Evolutionary conservation across 148 eudicot genomes (phyloP).

Genomic region (Linanthus parryae): DNA sequence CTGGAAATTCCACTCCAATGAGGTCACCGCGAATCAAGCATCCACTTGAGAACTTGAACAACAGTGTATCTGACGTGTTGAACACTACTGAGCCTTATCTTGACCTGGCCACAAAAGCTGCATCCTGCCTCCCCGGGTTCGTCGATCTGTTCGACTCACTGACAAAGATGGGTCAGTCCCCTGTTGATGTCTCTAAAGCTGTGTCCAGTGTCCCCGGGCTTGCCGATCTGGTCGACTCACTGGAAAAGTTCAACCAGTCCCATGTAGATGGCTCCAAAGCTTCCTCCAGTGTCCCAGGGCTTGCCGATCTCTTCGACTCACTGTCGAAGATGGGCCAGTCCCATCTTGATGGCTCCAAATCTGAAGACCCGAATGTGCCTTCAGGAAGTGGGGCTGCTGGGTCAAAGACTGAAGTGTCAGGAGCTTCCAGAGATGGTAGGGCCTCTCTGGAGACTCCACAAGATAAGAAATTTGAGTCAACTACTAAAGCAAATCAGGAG

Average conservation of each 20-base stretch:
- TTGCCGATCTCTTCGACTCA: conserved; percentile 38
- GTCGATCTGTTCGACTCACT: conserved; percentile 37
- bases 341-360: conserved; percentile 5
- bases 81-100: conserved; percentile 38
- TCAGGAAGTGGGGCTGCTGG: neutral
- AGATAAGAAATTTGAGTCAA: too few species aligned
- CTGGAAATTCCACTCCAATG: conserved; percentile 40
- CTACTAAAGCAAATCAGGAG: conserved; percentile 4
- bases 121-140: conserved; percentile 35
- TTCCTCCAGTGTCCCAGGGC: conserved; percentile 32
- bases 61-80: conserved; percentile 30
- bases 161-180: conserved; percentile 28
- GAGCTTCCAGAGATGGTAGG: conserved; percentile 16
- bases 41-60: conserved; percentile 20
- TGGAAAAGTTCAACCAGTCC: conserved; percentile 32
- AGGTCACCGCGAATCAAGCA: conserved; percentile 22
- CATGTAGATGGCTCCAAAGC: conserved; percentile 39
- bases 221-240: conserved; percentile 34
- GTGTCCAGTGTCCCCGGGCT: conserved; percentile 29
- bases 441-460: too few species aligned
- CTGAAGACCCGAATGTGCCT: too few species aligned
- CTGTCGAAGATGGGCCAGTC: conserved; percentile 33
- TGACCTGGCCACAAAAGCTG: conserved; percentile 45
- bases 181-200: conserved; percentile 22
- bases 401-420: conserved; percentile 10